Evolutionary conservation across 2,329 filamentous ascomycete genomes (phyloP).

Genomic region (Ilyonectria sp.): DNA sequence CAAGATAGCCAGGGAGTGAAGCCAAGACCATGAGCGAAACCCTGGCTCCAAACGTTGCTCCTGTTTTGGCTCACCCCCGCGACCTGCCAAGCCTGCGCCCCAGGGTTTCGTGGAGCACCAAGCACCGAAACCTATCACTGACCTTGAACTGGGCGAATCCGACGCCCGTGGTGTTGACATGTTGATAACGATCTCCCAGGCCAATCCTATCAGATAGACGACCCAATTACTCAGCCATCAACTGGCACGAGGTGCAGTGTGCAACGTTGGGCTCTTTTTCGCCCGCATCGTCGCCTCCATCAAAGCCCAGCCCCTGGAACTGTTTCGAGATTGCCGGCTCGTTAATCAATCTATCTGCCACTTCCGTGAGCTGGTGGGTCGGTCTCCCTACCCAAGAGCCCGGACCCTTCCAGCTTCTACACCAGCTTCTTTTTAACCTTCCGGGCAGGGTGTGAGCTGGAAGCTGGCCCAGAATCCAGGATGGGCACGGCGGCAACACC

Average conservation of each 20-base stretch:
- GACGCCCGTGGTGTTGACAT: conserved; percentile 17
- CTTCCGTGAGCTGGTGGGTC: conserved; percentile 25
- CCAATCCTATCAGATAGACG: conserved; percentile 9
- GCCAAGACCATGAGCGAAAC: conserved; percentile 24
- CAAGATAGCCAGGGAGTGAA: conserved; percentile 15
- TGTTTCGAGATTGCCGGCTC: conserved; percentile 31
- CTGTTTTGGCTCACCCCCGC: conserved; percentile 22
- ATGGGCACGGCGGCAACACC: conserved; percentile 18
- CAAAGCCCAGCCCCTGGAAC: not conserved
- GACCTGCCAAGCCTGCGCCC: conserved; percentile 17
- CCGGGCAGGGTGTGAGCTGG: conserved; percentile 21
- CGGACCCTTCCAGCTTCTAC: conserved; percentile 38
- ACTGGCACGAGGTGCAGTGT: not conserved
- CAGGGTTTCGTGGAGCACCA: conserved; percentile 22
- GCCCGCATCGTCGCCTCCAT: not conserved
- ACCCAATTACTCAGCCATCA: conserved; percentile 7
- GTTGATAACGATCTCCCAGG: conserved; percentile 13
- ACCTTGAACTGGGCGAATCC: conserved; percentile 17
- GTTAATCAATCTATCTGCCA: conserved; percentile 32
- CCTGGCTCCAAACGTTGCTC: conserved; percentile 28
- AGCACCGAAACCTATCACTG: conserved; percentile 16
- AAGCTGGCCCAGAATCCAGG: not conserved
- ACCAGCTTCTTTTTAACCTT: conserved; percentile 32
- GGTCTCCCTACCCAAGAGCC: conserved; percentile 30
- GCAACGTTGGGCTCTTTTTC: not conserved